Base-by-base conservation (phyloP, 2,329 filamentous ascomycete species). In the Fusarium sp. region DNA sequence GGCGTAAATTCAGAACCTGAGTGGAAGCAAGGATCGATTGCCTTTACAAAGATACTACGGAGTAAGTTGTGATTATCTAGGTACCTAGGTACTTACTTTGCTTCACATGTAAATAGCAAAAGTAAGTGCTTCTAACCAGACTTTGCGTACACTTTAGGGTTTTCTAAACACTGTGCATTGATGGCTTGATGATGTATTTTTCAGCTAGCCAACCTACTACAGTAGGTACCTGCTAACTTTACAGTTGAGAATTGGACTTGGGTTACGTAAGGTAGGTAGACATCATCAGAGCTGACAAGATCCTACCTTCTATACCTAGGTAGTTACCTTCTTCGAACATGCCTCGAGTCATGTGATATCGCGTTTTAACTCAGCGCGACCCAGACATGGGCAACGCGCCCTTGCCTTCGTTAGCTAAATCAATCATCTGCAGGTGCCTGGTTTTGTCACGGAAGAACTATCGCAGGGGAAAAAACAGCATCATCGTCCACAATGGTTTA, bases 331-430 rank as follows among this genome's bases (percentile, higher is more conserved):
- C 22, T 50, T 32, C 47, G 22, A n/a, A 24, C 47, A 30, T 50
- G 28, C 47, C n/a, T 20, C 6, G 6, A 3, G 18, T 39, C 72
- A 74, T 72, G 72, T 74, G 72, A 69, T 13, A 77, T 79, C 81
- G 81, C 77, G 81, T 79, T 70, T 35, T 48, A 39, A 50, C 45
- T 32, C 56, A 51, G 47, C 69, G 57, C 63, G 60, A 59, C 41
- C 20, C 26, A 18, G 17, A 30, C 22, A 51, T 51, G 20, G 48
- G 17, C 44, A 60, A 74, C 72, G 68, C 72, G 72, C 60, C 39
- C 55, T 63, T 72, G 32, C 58, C 32, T 30, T 28, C 20, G 8
- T 30, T n/a, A 39, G 36, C 45, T 14, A 39, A 45, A 26, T 45
- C 39, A 45, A 56, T 28, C 35, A 66, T 44, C 63, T 50, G 41